Evolutionary conservation across 805 yeast species (phyloP).

Genomic region (Metschnikowia henanensis): DNA sequence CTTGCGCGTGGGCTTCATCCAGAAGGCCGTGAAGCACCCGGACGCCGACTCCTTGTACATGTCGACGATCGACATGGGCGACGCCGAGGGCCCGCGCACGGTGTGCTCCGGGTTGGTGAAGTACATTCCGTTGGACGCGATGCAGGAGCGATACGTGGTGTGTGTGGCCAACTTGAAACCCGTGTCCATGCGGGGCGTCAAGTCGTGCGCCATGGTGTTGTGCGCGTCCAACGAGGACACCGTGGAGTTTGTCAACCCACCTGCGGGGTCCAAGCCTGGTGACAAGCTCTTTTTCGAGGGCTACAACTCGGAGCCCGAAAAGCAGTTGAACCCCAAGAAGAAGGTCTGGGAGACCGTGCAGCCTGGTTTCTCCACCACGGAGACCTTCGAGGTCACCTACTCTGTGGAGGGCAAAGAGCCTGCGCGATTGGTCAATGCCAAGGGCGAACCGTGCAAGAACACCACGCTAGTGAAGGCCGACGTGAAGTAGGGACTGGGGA

Average conservation of each 20-base stretch:
- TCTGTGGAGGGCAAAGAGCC: slow-evolving; percentile 77
- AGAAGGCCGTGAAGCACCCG: slow-evolving; percentile 96
- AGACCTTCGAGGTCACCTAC: slow-evolving; percentile 72
- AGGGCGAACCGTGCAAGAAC: slow-evolving; percentile 77
- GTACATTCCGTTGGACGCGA: slow-evolving; percentile 83
- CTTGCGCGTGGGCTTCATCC: slow-evolving; percentile 93
- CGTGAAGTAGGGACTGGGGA: slow-evolving; percentile 58
- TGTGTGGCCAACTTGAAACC: slow-evolving; percentile 97
- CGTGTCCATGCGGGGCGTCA: slow-evolving; percentile 96
- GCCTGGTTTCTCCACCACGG: slow-evolving; percentile 85
- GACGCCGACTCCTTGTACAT: slow-evolving; percentile 96
- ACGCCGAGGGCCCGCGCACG: slow-evolving; percentile 95
- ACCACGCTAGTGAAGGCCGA: slow-evolving; percentile 70
- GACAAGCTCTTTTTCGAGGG: slow-evolving; percentile 96
- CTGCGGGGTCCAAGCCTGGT: slow-evolving; percentile 90
- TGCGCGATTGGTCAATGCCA: slow-evolving; percentile 71
- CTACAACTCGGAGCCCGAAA: slow-evolving; percentile 84
- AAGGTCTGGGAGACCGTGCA: slow-evolving; percentile 96
- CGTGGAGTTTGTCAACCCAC: slow-evolving; percentile 95
- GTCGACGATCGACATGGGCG: slow-evolving; percentile 96
- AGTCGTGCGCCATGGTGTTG: slow-evolving; percentile 94
- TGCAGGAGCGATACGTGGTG: slow-evolving; percentile 92
- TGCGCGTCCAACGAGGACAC: slow-evolving; percentile 76
- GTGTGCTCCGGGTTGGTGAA: slow-evolving; percentile 97
- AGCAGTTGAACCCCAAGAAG: slow-evolving; percentile 95